A percentile compares a stretch with the other conserved stretches of the same genome.
Conservation (phyloP, 768 basidiomycete genomes). For the Royoungia palumana region DNA sequence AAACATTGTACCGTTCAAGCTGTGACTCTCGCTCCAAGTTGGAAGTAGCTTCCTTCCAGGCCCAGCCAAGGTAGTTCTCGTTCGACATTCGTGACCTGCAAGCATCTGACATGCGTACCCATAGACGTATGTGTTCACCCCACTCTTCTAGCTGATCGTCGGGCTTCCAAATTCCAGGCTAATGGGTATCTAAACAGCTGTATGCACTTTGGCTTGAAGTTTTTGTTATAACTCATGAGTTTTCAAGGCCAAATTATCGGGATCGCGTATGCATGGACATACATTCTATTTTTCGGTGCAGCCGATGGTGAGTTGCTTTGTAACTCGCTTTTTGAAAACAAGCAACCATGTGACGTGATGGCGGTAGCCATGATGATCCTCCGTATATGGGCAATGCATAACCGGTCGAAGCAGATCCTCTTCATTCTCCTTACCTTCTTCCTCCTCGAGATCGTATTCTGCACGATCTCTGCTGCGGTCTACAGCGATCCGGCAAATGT, state of each 20-base stretch:
- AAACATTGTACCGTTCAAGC: not conserved
- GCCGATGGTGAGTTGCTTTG: not conserved
- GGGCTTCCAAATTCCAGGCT: not conserved
- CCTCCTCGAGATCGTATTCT: not conserved
- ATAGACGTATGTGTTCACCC: not conserved
- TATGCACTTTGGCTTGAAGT: not conserved
- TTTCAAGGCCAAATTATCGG: not conserved
- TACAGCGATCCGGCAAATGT: not conserved
- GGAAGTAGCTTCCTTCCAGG: conserved; percentile 3
- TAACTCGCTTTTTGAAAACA: not conserved
- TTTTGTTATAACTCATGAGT: too few relatives aligned
- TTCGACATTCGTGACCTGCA: not conserved
- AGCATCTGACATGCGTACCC: not conserved
- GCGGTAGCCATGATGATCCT: not conserved
- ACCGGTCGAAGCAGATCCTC: not conserved
- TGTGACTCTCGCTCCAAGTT: not conserved
- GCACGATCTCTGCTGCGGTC: not conserved
- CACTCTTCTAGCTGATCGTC: too few relatives aligned
- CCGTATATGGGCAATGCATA: not conserved
- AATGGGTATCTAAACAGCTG: not conserved
- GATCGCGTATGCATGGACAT: not conserved
- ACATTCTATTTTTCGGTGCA: not conserved
- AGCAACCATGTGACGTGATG: not conserved
- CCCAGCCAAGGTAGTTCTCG: not conserved
- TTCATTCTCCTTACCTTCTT: not conserved